Conservation (phyloP, 2,329 filamentous ascomycete genomes). For the Cladophialophora immunda region DNA sequence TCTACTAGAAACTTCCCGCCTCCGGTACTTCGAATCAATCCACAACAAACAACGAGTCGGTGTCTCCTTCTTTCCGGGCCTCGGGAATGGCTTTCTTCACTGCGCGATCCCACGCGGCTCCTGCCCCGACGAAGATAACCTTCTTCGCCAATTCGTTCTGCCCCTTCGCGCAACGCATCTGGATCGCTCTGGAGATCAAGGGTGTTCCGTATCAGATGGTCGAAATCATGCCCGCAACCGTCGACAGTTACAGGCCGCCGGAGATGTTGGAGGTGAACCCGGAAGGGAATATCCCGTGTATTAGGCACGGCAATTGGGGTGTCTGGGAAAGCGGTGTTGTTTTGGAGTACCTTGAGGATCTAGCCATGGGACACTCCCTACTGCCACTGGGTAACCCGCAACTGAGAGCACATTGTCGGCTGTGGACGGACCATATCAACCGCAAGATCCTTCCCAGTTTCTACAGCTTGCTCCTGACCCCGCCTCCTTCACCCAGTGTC, state of each 20-base stretch:
- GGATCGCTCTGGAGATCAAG: slow-evolving; percentile 87
- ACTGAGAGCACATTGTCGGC: slow-evolving; percentile 74
- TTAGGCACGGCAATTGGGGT: slow-evolving; percentile 81
- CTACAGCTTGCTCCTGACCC: slow-evolving; percentile 70
- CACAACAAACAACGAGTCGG: slow-evolving; percentile 24
- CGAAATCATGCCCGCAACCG: slow-evolving; percentile 62
- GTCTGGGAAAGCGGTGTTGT: slow-evolving; percentile 83
- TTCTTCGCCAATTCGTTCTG: slow-evolving; percentile 86
- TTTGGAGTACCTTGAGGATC: slow-evolving; percentile 87
- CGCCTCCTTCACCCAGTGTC: slow-evolving; percentile 28
- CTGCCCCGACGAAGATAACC: slow-evolving; percentile 69
- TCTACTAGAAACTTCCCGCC: slow-evolving; percentile 26
- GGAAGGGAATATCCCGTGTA: slow-evolving; percentile 76
- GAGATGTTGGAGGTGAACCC: slow-evolving; percentile 79
- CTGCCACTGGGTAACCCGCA: slow-evolving; percentile 71
- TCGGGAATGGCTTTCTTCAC: slow-evolving; percentile 73
- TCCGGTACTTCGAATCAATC: slow-evolving; percentile 15
- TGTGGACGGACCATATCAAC: slow-evolving; percentile 87
- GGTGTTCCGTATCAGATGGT: slow-evolving; percentile 83
- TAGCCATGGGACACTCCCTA: slow-evolving; percentile 67
- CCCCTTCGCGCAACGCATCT: slow-evolving; percentile 86
- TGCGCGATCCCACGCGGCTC: slow-evolving; percentile 73
- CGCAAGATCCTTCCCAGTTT: slow-evolving; percentile 78
- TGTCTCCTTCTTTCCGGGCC: slow-evolving; percentile 34
- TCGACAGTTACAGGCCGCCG: slow-evolving; percentile 77